Conservation (phyloP, 1,139 yeast genomes). For the Trichomonascaceae sp. region DNA sequence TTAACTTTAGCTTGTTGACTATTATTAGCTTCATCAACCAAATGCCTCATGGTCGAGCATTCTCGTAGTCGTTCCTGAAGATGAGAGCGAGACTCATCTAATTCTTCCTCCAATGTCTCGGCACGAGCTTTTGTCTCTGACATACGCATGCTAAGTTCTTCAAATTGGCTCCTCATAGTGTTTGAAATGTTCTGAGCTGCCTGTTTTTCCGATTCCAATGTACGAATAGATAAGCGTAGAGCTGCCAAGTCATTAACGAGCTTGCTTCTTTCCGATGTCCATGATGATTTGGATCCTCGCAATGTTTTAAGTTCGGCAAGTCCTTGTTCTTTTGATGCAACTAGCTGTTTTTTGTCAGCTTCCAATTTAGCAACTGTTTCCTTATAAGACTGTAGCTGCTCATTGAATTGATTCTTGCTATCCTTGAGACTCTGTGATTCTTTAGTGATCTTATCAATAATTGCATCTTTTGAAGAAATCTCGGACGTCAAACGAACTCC, state of each 20-base stretch:
- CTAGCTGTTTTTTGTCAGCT: slow-evolving; percentile 36
- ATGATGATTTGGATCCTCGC: slow-evolving; percentile 20
- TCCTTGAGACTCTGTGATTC: slow-evolving; percentile 18
- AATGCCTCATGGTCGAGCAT: slow-evolving; percentile 61
- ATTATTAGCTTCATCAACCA: slow-evolving; percentile 64
- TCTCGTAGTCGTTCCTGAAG: slow-evolving; percentile 80
- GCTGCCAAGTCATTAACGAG: slow-evolving; percentile 17
- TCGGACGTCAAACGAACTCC: slow-evolving; percentile 15
- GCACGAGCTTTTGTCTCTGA: slow-evolving; percentile 56
- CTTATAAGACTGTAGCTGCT: slow-evolving; percentile 20
- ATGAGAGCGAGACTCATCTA: slow-evolving; percentile 63
- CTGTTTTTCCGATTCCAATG: slow-evolving; percentile 17
- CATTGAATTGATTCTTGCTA: slow-evolving; percentile 24
- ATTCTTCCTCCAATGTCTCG: slow-evolving; percentile 73
- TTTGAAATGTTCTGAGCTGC: slow-evolving; percentile 18
- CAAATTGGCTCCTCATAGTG: slow-evolving; percentile 54
- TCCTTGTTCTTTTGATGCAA: slow-evolving; percentile 41
- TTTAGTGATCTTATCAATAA: slow-evolving; percentile 14
- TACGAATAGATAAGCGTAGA: slow-evolving; percentile 15
- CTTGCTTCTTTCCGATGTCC: slow-evolving; percentile 23
- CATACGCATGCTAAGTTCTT: slow-evolving; percentile 63
- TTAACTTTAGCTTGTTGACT: slow-evolving; percentile 44
- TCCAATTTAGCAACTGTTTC: slow-evolving; percentile 26
- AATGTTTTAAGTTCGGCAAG: slow-evolving; percentile 39
- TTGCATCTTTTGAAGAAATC: slow-evolving; percentile 19